A percentile compares a stretch with the other conserved stretches of the same genome.
These are phyloP conservation scores for Pichia sp. DNA, from an alignment of 1,139 yeast genomes.

Conservation along the genomic window DNA sequence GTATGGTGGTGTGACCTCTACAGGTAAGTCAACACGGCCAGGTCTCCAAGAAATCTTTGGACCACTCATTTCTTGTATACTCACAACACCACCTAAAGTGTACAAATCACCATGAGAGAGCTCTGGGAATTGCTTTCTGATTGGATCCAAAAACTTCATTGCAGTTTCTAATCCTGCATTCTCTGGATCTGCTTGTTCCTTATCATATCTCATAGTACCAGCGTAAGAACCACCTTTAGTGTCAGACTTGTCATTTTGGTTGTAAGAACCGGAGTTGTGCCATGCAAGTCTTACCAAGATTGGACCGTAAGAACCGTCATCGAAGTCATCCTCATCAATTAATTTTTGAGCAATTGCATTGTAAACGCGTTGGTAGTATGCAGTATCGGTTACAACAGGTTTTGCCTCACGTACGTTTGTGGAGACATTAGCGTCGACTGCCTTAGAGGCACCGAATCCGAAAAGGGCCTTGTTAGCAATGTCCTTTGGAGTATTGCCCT, in stretches of 20 bases:
- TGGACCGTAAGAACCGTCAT: constrained; percentile 65
- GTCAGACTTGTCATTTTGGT: constrained; percentile 40
- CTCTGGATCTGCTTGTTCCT: constrained; percentile 64
- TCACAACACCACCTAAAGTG: constrained; percentile 82
- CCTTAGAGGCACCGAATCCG: constrained; percentile 20
- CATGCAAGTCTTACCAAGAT: constrained; percentile 58
- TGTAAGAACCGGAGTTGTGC: constrained; percentile 68
- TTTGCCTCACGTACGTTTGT: constrained; percentile 23
- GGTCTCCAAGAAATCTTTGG: constrained; percentile 86
- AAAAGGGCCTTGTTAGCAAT: constrained; percentile 14
- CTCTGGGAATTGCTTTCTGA: constrained; percentile 63
- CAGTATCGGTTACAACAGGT: constrained; percentile 27
- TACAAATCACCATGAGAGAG: constrained; percentile 81
- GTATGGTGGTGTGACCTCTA: constrained; percentile 48
- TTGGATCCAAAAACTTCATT: constrained; percentile 55
- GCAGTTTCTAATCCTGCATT: constrained; percentile 69
- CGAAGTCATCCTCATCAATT: constrained; percentile 68
- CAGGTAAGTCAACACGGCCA: constrained; percentile 58
- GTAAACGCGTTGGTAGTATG: constrained; percentile 70
- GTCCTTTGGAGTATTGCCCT: constrained; percentile 3
- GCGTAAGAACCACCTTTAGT: constrained; percentile 70
- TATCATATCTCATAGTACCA: constrained; percentile 71
- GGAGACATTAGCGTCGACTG: constrained; percentile 1
- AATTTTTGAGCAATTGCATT: constrained; percentile 73
- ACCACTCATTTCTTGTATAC: constrained; percentile 81